Evolutionary conservation across 2,329 filamentous ascomycete species (phyloP).

Genomic region (Colletotrichum sp.): DNA sequence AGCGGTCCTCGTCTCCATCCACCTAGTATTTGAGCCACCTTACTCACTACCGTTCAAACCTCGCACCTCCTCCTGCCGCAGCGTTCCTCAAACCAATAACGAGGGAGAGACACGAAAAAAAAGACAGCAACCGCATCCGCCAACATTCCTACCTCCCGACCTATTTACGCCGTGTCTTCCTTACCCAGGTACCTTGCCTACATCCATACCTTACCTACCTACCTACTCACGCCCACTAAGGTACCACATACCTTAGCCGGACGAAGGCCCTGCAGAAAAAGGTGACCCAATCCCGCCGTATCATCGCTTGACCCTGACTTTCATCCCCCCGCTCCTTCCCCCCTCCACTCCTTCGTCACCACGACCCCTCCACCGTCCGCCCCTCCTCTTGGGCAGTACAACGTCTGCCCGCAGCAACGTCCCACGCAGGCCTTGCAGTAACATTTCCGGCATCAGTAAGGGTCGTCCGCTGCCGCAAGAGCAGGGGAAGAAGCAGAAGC

Average conservation of each 20-base stretch:
- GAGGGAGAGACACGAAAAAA: neutral
- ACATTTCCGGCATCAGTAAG: neutral
- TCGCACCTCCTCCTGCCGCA: neutral
- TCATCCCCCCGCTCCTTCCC: neutral
- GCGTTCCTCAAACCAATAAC: neutral
- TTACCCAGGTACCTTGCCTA: neutral
- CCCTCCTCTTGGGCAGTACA: slow-evolving; percentile 2
- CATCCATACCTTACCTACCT: neutral
- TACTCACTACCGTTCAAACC: neutral
- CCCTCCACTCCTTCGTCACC: neutral
- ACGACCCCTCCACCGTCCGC: slow-evolving; percentile 4
- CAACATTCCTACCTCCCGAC: neutral
- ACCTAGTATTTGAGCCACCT: neutral
- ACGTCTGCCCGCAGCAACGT: neutral
- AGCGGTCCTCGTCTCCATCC: neutral
- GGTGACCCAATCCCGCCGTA: slow-evolving; percentile 6
- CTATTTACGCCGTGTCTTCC: neutral
- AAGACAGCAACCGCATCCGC: neutral
- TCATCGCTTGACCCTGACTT: slow-evolving; percentile 15
- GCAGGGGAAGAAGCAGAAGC: neutral
- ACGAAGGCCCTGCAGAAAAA: slow-evolving; percentile 14
- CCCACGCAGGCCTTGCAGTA: neutral
- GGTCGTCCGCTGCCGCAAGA: neutral
- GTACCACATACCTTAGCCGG: neutral
- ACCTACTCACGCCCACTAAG: neutral